A percentile compares a stretch with the other conserved stretches of the same genome.
phyloP scores from a whole-genome alignment of 352 stramenopile species.

The Globisporangium yorkense region DNA sequence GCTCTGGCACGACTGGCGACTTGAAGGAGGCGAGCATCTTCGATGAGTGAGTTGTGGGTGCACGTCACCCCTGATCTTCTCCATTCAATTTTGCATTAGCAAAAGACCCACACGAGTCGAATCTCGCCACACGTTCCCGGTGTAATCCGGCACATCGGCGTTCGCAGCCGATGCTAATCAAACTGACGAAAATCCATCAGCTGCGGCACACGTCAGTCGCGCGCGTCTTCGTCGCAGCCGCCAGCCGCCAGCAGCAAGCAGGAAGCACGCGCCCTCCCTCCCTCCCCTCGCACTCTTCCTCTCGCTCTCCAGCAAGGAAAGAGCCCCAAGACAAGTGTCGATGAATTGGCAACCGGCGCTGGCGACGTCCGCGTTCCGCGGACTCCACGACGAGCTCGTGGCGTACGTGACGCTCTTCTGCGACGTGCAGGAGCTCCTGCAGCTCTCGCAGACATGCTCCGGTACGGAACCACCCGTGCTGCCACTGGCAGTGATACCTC shows the following conservation, averaged over 20 bases:
- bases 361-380: constrained; percentile 42
- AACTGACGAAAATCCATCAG: too few relatives aligned
- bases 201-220: background rate
- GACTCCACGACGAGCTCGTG: constrained; percentile 72
- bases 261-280: background rate
- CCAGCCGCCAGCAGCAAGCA: too few relatives aligned
- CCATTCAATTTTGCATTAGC: too few relatives aligned
- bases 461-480: constrained; percentile 21
- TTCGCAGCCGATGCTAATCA: too few relatives aligned
- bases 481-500: background rate
- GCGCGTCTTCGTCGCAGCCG: constrained; percentile 1
- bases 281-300: background rate
- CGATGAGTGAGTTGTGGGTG: too few relatives aligned
- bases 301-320: background rate
- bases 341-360: constrained; percentile 62
- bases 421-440: constrained; percentile 50
- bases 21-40: too few relatives aligned
- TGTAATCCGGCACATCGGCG: too few relatives aligned
- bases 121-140: too few relatives aligned
- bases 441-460: constrained; percentile 60
- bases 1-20: too few relatives aligned
- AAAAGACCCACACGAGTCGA: too few relatives aligned
- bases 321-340: background rate
- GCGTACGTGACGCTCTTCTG: constrained; percentile 77
- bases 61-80: too few relatives aligned